These are phyloP conservation scores for Pseudocercospora fuligena DNA, from an alignment of 2,329 filamentous ascomycete genomes.

Conservation along the genomic window DNA sequence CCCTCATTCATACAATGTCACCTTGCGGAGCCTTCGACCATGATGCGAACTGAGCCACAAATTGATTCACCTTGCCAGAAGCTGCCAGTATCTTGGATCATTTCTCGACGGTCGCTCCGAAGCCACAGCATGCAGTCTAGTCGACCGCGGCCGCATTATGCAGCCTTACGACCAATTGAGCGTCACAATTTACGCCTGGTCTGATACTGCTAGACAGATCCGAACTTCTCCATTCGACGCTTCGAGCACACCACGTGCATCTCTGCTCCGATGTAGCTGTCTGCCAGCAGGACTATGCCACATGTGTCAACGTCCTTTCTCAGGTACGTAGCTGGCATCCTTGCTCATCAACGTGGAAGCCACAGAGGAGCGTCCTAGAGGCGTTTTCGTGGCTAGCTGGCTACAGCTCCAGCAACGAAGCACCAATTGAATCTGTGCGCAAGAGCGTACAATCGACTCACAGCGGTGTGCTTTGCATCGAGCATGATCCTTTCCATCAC, in stretches of 20 bases:
- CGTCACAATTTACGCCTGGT: background rate
- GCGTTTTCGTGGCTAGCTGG: conserved; percentile 3
- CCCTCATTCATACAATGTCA: background rate
- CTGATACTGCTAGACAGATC: background rate
- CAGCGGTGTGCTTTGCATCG: conserved; percentile 3
- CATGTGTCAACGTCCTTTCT: background rate
- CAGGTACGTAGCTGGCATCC: background rate
- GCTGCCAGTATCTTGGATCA: background rate
- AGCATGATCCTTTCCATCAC: background rate
- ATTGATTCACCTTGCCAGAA: background rate
- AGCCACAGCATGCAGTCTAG: conserved; percentile 10
- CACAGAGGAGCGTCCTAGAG: conserved; percentile 1
- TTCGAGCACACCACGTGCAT: background rate
- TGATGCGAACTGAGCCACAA: background rate
- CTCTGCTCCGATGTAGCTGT: background rate
- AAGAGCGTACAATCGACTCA: background rate
- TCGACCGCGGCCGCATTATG: conserved; percentile 4
- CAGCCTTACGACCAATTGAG: conserved; percentile 1
- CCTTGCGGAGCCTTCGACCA: background rate
- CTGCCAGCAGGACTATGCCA: background rate
- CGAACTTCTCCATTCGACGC: background rate
- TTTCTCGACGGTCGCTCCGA: conserved; percentile 11
- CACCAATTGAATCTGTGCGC: conserved; percentile 4
- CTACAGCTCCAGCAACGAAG: background rate
- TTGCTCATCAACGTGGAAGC: conserved; percentile 3